Base-by-base conservation (phyloP, 148 eudicot genomes). In the Fagopyrum esculentum region DNA sequence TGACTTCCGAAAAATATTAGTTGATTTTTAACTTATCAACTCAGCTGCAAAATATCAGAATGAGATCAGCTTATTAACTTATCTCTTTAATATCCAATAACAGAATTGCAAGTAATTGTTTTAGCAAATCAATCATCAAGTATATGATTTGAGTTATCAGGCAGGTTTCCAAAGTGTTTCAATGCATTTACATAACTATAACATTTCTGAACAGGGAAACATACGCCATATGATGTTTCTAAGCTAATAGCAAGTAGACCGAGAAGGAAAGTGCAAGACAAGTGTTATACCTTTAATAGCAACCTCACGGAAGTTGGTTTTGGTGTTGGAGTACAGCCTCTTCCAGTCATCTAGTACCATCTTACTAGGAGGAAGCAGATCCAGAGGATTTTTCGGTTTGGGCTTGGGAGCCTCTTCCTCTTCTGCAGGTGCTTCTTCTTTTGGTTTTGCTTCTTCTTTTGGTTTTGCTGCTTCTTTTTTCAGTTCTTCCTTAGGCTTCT, bases 271-370 rank as follows among this genome's bases (percentile, higher is more conserved):
- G 40, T 35, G 40, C 40, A 35, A 35, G 40, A 35, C 40, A 35
- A 35, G 40, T 35, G 40, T 35, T 1, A 6, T 73, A 91, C 97
- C 97, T 85, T 86, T 85, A 48, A 91, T 84, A 45, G 97, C 93
- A 78, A 92, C 92, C 81, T 92, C 97, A 81, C 94, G 94, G 92
- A 92, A 92, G 77, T 92, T 90, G 71, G 85, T 83, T 74, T 90
- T 90, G 50, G 97, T 92, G 83, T 92, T 92, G 4, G 97, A 92
- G 82, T 92, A 92, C 0, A 92, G 92, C 80, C 97, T 85, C 83
- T 92, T 92, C 97, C 97, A 92, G 1, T 92, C 97, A 85, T 92
- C 97, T 35, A 92, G 81, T 73, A 92, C 45, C 97, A 92, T 92
- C 84, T 79, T 86, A 63, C 97, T 92, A 7, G 94, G 97, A 45